Base-by-base conservation (phyloP, 306 rosid genomes). In the Prunus kanzakura region DNA sequence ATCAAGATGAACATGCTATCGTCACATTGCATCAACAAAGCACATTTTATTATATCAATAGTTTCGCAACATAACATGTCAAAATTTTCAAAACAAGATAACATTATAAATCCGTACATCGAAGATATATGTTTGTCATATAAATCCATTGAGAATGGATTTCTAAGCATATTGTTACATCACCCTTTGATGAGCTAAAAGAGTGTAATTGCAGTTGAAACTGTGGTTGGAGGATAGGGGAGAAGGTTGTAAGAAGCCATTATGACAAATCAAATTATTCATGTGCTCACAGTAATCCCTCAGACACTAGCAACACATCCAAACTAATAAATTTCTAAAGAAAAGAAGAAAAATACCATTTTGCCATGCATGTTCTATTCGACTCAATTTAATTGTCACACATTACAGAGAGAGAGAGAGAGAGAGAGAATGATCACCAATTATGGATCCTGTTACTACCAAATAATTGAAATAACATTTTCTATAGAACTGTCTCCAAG, bases 361-460 rank as follows among this genome's bases (percentile, higher is more conserved):
- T 73, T 45, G 56, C 56, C 67, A 72, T 27, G 77, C 69, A 46
- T 27, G 60, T 60, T 45, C 50, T 73, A 16, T n/a, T 64, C 27
- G 12, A 16, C 18, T 50, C 62, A 50, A 49, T 69, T 69, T 16
- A 70, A 25, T 25, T 25, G 27, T 25, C 27, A 25, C 27, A 25
- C 27, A 2, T 25, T 25, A 25, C 27, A 25, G 25, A 38, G 20
- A 35, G 64, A 35, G 14, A 7, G 65, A 54, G 41, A 70, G 62
- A 70, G 64, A 71, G 30, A 55, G n/a, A 71, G 20, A 71, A 1
- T 11, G 67, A 57, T 57, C 76, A 43, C 56, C 76, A 72, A 72
- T 22, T 57, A 57, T 56, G 76, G 76, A 72, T 22, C 76, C 2
- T 14, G 76, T 27, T 15, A 45, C 46, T 23, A 11, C 29, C 14